These are phyloP conservation scores for Trypanosoma brucei DNA, from an alignment of 208 protist genomes.

Conservation along the genomic window DNA sequence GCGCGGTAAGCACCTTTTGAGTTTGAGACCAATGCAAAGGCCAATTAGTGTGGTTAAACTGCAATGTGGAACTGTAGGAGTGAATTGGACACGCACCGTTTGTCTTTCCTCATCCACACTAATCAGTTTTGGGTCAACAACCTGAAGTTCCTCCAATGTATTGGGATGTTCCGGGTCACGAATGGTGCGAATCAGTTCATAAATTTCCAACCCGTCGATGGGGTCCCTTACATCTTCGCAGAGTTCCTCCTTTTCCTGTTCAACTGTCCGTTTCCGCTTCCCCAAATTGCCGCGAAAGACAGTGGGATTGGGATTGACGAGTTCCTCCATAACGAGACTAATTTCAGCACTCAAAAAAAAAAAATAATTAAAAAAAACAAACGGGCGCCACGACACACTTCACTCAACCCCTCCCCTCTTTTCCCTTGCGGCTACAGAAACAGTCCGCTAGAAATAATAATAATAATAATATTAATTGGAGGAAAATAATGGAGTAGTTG, in stretches of 20 bases:
- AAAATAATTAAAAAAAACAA: slow-evolving; percentile 15
- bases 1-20: slow-evolving; percentile 92
- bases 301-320: slow-evolving; percentile 70
- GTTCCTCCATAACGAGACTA: slow-evolving; percentile 17
- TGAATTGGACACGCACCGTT: slow-evolving; percentile 92
- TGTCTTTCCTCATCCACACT: slow-evolving; percentile 72
- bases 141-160: slow-evolving; percentile 97
- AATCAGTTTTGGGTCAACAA: slow-evolving; percentile 90
- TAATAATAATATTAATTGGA: too few relatives aligned
- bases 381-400: neutral
- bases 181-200: slow-evolving; percentile 95
- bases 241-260: slow-evolving; percentile 41
- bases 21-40: slow-evolving; percentile 94
- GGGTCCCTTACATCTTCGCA: slow-evolving; percentile 66
- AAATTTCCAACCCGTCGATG: slow-evolving; percentile 94
- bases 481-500: too few relatives aligned
- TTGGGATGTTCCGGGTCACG: slow-evolving; percentile 98
- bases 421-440: neutral
- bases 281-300: slow-evolving; percentile 33
- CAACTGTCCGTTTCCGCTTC: slow-evolving; percentile 22
- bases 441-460: too few relatives aligned
- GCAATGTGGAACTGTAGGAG: slow-evolving; percentile 98
- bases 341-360: slow-evolving; percentile 17
- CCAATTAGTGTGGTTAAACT: slow-evolving; percentile 98
- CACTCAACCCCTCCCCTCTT: neutral